Evolutionary conservation across 345 rosid genomes (phyloP).

Genomic region (Clausena lansium): DNA sequence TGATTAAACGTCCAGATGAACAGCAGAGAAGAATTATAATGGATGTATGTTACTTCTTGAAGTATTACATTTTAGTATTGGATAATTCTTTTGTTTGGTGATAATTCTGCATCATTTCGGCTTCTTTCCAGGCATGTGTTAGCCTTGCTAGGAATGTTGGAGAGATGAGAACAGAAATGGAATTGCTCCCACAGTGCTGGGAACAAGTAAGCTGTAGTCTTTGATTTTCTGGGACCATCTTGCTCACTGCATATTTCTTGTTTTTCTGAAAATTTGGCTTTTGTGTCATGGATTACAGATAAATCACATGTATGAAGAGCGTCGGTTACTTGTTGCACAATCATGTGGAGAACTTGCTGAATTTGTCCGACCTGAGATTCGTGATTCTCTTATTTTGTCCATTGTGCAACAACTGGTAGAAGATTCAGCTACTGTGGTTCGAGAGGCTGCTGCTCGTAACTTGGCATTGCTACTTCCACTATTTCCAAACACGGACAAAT

Average conservation of each 20-base stretch:
- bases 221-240: slow-evolving; percentile 21
- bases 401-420: slow-evolving; percentile 89
- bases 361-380: slow-evolving; percentile 89
- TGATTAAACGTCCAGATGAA: slow-evolving; percentile 97
- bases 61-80: slow-evolving; percentile 18
- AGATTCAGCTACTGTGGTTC: slow-evolving; percentile 91
- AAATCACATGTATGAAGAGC: slow-evolving; percentile 95
- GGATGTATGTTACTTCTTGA: slow-evolving; percentile 65
- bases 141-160: slow-evolving; percentile 93
- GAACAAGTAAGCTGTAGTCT: slow-evolving; percentile 70
- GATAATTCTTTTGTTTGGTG: slow-evolving; percentile 16
- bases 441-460: slow-evolving; percentile 94
- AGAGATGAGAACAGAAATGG: slow-evolving; percentile 96
- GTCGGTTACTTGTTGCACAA: slow-evolving; percentile 95
- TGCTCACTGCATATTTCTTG: slow-evolving; percentile 11
- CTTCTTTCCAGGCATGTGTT: slow-evolving; percentile 79
- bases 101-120: slow-evolving; percentile 23
- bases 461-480: slow-evolving; percentile 91
- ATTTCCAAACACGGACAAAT: slow-evolving; percentile 89
- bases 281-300: slow-evolving; percentile 52
- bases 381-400: slow-evolving; percentile 94
- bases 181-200: slow-evolving; percentile 98
- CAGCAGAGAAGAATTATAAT: slow-evolving; percentile 90
- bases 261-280: slow-evolving; percentile 10
- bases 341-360: slow-evolving; percentile 98